Base-by-base conservation (phyloP, 192 early-diverging fungal species). In the Fimicolochytrium jonesii region DNA sequence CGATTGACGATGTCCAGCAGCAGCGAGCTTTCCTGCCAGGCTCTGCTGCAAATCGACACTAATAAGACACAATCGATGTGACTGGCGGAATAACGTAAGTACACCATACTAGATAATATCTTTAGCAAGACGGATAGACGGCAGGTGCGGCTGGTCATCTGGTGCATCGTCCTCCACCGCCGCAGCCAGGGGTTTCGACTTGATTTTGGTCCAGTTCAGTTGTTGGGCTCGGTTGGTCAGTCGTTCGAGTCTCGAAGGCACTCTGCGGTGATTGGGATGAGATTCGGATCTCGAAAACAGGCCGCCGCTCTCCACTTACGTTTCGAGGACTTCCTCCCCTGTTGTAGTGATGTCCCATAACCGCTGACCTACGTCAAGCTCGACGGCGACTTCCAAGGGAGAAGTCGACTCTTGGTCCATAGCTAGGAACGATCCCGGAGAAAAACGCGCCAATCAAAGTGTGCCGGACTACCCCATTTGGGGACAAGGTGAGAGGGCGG, bases 71-170 rank as follows among this genome's bases (percentile, higher is more conserved):
- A n/a, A n/a, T n/a, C n/a, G n/a, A n/a, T n/a, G n/a, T n/a, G n/a
- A n/a, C n/a, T n/a, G n/a, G n/a, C n/a, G n/a, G n/a, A n/a, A n/a
- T n/a, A n/a, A n/a, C n/a, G n/a, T n/a, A n/a, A n/a, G n/a, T n/a
- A n/a, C n/a, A n/a, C n/a, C n/a, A n/a, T n/a, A 55, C 53, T 55
- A 34, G 15, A 55, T 55, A 3, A n/a, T 55, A 6, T 55, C 53
- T 18, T 55, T 55, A 3, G 53, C 53, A 15, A 36, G 33, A 2
- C n/a, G 53, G 18, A 55, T 9, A 3, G 53, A 34, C 13, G 53
- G 53, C 20, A 55, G 33, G n/a, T 30, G 33, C 31, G 53, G 53
- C 4, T 13, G 11, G 3, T 55, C 53, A 9, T 55, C 53, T 2
- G 53, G 33, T 17, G 32, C n/a, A 6, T 55, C 53, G 36, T 55